Evolutionary conservation across 768 basidiomycete genomes (phyloP), one percentile per base, ranked within the genome.

Genomic region (Suillus fuscotomentosus): DNA sequence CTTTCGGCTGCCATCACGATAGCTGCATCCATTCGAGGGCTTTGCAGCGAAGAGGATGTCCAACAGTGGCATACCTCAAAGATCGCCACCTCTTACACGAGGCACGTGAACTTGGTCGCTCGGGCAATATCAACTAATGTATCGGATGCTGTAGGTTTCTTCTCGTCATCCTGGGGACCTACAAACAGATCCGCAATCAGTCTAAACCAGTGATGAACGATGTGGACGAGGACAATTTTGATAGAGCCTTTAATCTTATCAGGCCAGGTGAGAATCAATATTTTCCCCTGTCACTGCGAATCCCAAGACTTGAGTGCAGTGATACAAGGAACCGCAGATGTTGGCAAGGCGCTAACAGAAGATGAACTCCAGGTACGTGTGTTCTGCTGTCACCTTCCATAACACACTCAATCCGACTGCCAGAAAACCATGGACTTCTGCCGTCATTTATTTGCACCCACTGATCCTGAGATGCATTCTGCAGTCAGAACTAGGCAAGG

Each of bases 121-220:
- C 39, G 50, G 10, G 20, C 36, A 43, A 47, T 31, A 17, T 14
- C 38, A 64, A 24, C 61, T 43, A 3, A 48, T 7, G 31, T 17
- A n/a, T 57, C 8, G n/a, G 24, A 41, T 38, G 50, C 1, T 17
- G 22, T 20, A 60, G 60, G 67, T 89, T 89, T 69, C 84, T 88
- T 69, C 80, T 90, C 15, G 87, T 90, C n/a, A 88, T 90, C 24
- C 76, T 89, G 24, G 88, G 87, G 67, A 88, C 88, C 68, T 89
- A 89, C 73, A 88, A 88, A 73, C 88, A 89, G 69, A 88, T 90
- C 56, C 83, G 85, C 22, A 80, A 86, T 3, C 87, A 89, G 69
- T 79, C 77, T 51, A 76, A 74, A 11, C 81, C 83, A 66, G 80
- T 88, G 5, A 48, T 48, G 47, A 48, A n/a, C n/a, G 47, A 48